Evolutionary conservation across 495 filamentous ascomycete genomes (phyloP).

Genomic region (Cercophora samala): DNA sequence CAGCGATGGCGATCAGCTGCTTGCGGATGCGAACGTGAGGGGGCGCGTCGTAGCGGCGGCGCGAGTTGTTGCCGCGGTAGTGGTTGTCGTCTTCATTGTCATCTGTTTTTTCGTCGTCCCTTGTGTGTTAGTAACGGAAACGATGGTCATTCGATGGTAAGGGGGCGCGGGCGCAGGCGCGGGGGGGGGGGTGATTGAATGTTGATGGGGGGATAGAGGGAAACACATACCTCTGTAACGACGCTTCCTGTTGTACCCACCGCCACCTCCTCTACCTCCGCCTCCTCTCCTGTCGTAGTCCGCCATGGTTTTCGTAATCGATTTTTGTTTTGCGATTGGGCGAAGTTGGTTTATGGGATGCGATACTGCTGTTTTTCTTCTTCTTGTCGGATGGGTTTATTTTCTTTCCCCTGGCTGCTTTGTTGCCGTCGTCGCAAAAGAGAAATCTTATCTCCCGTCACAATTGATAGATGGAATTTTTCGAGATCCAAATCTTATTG

Average conservation of each 20-base stretch:
- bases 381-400: neutral
- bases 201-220: neutral
- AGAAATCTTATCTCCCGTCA: neutral
- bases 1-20: constrained; percentile 77
- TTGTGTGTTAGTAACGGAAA: neutral
- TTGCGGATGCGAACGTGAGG: constrained; percentile 70
- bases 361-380: neutral
- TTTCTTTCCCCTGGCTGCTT: neutral
- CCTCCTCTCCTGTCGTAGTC: constrained; percentile 66
- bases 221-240: constrained; percentile 46
- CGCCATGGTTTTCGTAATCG: constrained; percentile 69
- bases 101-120: too few species aligned
- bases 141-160: neutral
- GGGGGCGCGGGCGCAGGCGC: too few species aligned
- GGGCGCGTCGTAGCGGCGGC: constrained; percentile 77
- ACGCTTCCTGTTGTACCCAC: constrained; percentile 61
- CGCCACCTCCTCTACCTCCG: constrained; percentile 33
- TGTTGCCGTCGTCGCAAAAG: neutral
- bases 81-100: constrained; percentile 69
- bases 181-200: too few species aligned
- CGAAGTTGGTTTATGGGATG: neutral
- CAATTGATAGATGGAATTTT: neutral
- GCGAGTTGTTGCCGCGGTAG: constrained; percentile 67
- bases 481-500: too few species aligned
- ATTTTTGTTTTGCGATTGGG: neutral